phyloP scores from a whole-genome alignment of 2,329 filamentous ascomycete species.

The Cordyceps militaris region DNA sequence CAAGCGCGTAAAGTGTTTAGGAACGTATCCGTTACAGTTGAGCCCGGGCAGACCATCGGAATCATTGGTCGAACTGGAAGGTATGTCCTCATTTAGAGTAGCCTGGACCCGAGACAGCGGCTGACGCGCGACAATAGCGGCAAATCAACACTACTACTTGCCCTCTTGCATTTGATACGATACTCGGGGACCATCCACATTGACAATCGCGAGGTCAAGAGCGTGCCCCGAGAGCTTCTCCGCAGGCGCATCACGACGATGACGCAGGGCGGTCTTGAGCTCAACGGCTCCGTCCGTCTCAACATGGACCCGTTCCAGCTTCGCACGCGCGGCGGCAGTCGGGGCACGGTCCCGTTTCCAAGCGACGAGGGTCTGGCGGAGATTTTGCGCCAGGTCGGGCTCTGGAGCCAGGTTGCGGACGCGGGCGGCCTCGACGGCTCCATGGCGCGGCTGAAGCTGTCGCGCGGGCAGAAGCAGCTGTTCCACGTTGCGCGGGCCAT shows the following conservation, averaged over 20 bases:
- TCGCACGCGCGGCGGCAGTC: conserved; percentile 2
- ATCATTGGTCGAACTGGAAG: conserved; percentile 31
- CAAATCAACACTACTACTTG: background rate
- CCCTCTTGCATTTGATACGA: background rate
- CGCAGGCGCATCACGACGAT: conserved; percentile 35
- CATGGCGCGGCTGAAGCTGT: background rate
- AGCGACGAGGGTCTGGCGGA: conserved; percentile 6
- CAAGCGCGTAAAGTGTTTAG: conserved; percentile 17
- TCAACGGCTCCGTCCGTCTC: conserved; percentile 35
- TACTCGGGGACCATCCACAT: conserved; percentile 28
- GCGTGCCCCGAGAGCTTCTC: conserved; percentile 31
- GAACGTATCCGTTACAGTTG: conserved; percentile 22
- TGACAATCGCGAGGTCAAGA: conserved; percentile 33
- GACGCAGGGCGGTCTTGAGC: conserved; percentile 38
- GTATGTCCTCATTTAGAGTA: background rate
- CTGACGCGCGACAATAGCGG: background rate
- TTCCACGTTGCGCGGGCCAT: background rate
- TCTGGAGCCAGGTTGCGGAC: background rate
- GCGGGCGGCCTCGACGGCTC: background rate
- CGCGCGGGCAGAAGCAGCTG: background rate
- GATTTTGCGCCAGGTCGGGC: conserved; percentile 11
- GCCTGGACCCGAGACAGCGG: no score
- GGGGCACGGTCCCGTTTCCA: background rate
- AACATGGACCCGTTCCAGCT: conserved; percentile 27
- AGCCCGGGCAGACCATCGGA: conserved; percentile 23